A percentile compares a stretch with the other conserved stretches of the same genome.
phyloP scores from a whole-genome alignment of 2,329 filamentous ascomycete species.

The Fusarium phyllophilum region DNA sequence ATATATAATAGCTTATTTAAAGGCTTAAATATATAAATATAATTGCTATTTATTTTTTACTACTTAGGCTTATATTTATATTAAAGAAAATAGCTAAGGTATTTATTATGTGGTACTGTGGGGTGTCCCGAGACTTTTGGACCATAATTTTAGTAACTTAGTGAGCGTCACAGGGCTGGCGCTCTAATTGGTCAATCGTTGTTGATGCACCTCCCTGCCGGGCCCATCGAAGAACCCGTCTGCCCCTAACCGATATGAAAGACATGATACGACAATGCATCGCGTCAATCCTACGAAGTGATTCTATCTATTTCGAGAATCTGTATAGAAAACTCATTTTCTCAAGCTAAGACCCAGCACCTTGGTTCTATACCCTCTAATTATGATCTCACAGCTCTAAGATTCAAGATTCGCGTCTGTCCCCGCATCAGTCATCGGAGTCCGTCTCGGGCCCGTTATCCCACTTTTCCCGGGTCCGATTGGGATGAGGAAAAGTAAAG shows the following conservation, averaged over 20 bases:
- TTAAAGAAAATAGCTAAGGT: too few species aligned
- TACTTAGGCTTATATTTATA: too few species aligned
- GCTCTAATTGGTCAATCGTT: not conserved
- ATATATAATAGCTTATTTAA: too few species aligned
- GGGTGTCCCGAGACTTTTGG: too few species aligned
- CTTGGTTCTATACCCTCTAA: not conserved
- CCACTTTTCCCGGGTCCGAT: constrained; percentile 10
- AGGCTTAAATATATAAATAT: too few species aligned
- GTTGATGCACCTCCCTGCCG: not conserved
- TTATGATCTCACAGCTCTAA: not conserved
- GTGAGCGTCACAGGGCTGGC: not conserved
- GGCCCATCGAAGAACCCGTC: not conserved
- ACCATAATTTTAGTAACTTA: not conserved
- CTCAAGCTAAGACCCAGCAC: not conserved
- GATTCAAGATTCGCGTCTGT: not conserved
- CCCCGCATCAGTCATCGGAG: constrained; percentile 1
- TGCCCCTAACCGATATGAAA: not conserved
- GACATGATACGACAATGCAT: not conserved
- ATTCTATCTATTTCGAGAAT: not conserved
- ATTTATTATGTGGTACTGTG: too few species aligned
- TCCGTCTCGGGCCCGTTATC: constrained; percentile 3
- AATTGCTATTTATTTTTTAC: too few species aligned
- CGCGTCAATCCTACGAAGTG: not conserved
- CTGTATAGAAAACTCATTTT: not conserved
- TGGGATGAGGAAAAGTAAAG: not conserved